Evolutionary conservation across 2,329 filamentous ascomycete species (phyloP).

Genomic region (Colletotrichum limetticola): DNA sequence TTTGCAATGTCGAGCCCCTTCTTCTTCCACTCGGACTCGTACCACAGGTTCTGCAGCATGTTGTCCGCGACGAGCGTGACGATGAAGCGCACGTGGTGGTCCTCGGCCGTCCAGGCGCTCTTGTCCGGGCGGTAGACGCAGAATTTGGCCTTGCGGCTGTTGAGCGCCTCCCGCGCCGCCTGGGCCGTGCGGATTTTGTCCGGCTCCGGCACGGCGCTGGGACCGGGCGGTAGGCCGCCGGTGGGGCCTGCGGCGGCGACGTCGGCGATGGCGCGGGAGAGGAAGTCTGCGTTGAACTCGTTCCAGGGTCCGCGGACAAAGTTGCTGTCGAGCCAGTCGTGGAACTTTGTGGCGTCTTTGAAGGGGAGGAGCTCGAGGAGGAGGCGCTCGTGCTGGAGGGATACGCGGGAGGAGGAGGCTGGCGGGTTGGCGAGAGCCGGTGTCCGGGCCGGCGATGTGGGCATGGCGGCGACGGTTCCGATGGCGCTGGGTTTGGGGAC

Average conservation of each 20-base stretch:
- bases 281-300: conserved; percentile 49
- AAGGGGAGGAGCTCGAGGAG: conserved; percentile 52
- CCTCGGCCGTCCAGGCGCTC: conserved; percentile 47
- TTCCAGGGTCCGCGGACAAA: conserved; percentile 48
- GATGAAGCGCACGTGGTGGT: conserved; percentile 53
- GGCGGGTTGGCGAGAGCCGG: background rate
- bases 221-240: background rate
- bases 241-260: background rate
- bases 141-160: conserved; percentile 42
- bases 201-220: conserved; percentile 40
- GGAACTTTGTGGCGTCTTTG: conserved; percentile 45
- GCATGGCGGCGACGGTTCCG: background rate
- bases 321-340: conserved; percentile 46
- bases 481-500: conserved; percentile 8
- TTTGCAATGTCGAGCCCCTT: conserved; percentile 44
- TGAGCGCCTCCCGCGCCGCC: conserved; percentile 45
- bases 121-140: conserved; percentile 51
- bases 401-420: conserved; percentile 29
- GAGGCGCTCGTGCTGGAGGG: conserved; percentile 49
- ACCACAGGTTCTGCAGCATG: conserved; percentile 46
- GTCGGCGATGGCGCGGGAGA: conserved; percentile 34
- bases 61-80: conserved; percentile 48
- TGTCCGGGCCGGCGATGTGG: background rate
- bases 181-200: conserved; percentile 46
- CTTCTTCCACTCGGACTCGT: conserved; percentile 45